Evolutionary conservation across 148 eudicot species (phyloP).

Genomic region (Arbutus unedo): DNA sequence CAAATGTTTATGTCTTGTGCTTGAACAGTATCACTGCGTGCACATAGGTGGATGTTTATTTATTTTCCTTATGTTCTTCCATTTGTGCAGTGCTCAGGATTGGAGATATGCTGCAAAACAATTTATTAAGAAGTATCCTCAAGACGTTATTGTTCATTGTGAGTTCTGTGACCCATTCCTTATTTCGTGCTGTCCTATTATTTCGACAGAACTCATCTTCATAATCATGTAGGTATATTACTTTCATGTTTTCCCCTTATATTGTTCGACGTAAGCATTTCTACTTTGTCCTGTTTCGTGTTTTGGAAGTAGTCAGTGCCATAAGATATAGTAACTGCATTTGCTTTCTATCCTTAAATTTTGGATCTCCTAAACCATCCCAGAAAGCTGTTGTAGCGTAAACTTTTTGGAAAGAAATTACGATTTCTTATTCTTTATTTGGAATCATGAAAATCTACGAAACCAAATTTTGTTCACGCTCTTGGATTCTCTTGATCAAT

Average conservation of each 20-base stretch:
- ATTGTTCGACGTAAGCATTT: background rate
- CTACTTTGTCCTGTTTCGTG: background rate
- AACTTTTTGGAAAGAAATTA: background rate
- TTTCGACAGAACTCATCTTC: background rate
- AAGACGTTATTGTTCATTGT: slow-evolving; percentile 77
- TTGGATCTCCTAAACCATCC: background rate
- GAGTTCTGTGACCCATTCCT: slow-evolving; percentile 25
- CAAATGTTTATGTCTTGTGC: background rate
- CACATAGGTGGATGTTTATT: background rate
- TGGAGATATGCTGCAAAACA: slow-evolving; percentile 94
- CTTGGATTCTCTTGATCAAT: background rate
- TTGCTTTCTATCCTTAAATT: background rate
- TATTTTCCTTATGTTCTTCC: background rate
- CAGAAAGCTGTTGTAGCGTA: background rate
- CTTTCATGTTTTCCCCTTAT: background rate
- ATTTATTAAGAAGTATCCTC: slow-evolving; percentile 69
- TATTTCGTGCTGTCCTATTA: background rate
- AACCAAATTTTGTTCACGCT: background rate
- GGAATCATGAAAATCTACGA: background rate
- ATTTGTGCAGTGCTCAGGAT: slow-evolving; percentile 58
- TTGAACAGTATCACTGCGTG: background rate
- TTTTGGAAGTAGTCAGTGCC: background rate
- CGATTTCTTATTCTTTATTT: background rate
- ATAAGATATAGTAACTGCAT: background rate
- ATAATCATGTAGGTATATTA: no score